Evolutionary conservation across 805 yeast genomes (phyloP).

Genomic region (Pichia heedii): DNA sequence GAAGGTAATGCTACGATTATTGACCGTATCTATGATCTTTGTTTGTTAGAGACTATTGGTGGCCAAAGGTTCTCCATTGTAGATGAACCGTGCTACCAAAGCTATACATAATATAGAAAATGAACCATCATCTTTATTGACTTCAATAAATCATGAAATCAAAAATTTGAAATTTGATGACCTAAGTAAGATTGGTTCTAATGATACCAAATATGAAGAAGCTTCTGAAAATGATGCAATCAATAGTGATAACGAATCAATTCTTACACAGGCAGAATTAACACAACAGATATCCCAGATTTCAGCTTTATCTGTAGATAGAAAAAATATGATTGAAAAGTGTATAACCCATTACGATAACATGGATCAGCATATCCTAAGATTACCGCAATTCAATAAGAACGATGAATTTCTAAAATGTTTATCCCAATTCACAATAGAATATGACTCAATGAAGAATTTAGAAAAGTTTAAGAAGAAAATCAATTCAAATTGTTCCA

Average conservation of each 20-base stretch:
- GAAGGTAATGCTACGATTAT: no score
- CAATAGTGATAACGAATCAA: neutral
- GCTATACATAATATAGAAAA: no score
- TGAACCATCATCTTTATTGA: no score
- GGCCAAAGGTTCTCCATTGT: no score
- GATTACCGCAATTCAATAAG: slow-evolving; percentile 25
- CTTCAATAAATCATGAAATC: no score
- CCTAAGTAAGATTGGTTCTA: no score
- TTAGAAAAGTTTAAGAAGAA: slow-evolving; percentile 8
- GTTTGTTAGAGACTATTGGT: no score
- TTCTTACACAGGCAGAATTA: slow-evolving; percentile 2
- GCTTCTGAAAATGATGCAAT: neutral
- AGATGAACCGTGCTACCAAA: no score
- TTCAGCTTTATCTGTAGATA: slow-evolving; percentile 1
- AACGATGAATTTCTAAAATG: slow-evolving; percentile 21
- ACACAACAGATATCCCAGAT: slow-evolving; percentile 2
- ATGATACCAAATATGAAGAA: neutral
- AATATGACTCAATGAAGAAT: slow-evolving; percentile 7
- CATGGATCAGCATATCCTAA: slow-evolving; percentile 20
- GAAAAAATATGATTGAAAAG: slow-evolving; percentile 6
- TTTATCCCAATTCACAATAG: slow-evolving; percentile 15
- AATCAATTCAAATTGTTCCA: slow-evolving; percentile 1
- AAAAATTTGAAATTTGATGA: no score
- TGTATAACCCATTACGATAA: slow-evolving; percentile 19
- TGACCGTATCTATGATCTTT: no score